Evolutionary conservation across 345 rosid genomes (phyloP), one percentile per base, ranked within the genome.

Genomic region (Gossypium arboreum): DNA sequence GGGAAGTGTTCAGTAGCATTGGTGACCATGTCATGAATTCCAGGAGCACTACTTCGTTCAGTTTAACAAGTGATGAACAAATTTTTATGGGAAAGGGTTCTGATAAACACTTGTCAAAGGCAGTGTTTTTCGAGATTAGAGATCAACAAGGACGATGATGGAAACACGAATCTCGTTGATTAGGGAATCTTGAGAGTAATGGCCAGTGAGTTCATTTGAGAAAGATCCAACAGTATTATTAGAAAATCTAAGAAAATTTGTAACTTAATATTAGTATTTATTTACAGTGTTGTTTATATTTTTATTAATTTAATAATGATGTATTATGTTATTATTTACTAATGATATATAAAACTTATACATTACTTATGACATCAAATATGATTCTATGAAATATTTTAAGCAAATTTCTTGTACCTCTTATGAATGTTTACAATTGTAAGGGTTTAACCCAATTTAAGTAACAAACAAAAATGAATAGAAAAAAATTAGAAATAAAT

Each of bases 21-120:
- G 74, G 62, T 7, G 62, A 71, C 0, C 74, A 71, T 71, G 62
- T 71, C 2, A 22, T 34, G 60, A 71, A 52, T 10, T 64, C 25
- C 48, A 9, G 0, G 60, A 71, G 48, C 62, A 25, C 2, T 25
- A 54, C 50, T 71, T 9, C 74, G 9, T 71, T 54, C 13, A 71
- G 48, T 12, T 39, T 63, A 4, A 71, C 73, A 27, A 55, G 62
- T 55, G 74, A 54, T 4, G 27, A 71, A n/a, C 51, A 34, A 55
- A 29, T 63, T 43, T 71, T n/a, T 29, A 24, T 17, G 18, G 12
- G 51, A 6, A 67, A 45, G 55, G 17, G 8, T 67, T 71, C n/a
- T 54, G 48, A 55, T n/a, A 10, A 44, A 54, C 1, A 54, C 1
- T 5, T 0, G 27, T 55, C 29, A 0, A 24, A 16, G 48, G 61